A percentile compares a stretch with the other conserved stretches of the same genome.
These are phyloP conservation scores for Talaromyces sp. DNA, from an alignment of 2,329 filamentous ascomycete species.

Conservation along the genomic window DNA sequence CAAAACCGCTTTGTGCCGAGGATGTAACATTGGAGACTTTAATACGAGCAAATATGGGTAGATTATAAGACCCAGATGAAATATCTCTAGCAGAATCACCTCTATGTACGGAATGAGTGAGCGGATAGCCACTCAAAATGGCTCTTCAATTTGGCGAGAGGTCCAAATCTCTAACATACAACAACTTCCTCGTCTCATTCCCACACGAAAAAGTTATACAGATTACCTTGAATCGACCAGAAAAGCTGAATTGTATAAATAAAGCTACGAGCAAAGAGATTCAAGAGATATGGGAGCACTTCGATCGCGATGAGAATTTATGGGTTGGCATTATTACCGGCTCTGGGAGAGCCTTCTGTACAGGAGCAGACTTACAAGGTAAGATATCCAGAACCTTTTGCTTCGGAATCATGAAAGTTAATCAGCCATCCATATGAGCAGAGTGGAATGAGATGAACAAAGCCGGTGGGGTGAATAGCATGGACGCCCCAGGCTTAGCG, in stretches of 20 bases:
- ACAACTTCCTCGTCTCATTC: not conserved
- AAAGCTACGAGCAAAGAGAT: constrained; percentile 41
- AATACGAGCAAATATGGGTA: not conserved
- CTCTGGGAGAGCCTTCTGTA: constrained; percentile 60
- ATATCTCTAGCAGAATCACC: no score
- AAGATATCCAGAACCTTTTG: not conserved
- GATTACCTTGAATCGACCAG: constrained; percentile 39
- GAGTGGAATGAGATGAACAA: constrained; percentile 54
- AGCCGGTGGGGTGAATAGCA: constrained; percentile 35
- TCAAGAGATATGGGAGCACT: constrained; percentile 52
- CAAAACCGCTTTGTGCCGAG: not conserved
- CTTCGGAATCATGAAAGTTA: not conserved
- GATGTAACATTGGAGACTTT: not conserved
- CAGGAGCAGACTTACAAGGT: constrained; percentile 56
- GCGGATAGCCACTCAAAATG: not conserved
- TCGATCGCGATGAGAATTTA: constrained; percentile 57
- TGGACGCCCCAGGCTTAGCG: constrained; percentile 25
- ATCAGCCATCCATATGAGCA: not conserved
- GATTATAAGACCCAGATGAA: not conserved
- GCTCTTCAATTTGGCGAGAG: not conserved
- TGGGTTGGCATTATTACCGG: constrained; percentile 62
- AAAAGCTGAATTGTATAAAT: constrained; percentile 40
- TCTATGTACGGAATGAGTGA: no score
- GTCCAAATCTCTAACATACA: not conserved
- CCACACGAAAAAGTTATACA: constrained; percentile 27